Evolutionary conservation across 805 yeast species (phyloP).

Genomic region (Lipomyces yamadae): DNA sequence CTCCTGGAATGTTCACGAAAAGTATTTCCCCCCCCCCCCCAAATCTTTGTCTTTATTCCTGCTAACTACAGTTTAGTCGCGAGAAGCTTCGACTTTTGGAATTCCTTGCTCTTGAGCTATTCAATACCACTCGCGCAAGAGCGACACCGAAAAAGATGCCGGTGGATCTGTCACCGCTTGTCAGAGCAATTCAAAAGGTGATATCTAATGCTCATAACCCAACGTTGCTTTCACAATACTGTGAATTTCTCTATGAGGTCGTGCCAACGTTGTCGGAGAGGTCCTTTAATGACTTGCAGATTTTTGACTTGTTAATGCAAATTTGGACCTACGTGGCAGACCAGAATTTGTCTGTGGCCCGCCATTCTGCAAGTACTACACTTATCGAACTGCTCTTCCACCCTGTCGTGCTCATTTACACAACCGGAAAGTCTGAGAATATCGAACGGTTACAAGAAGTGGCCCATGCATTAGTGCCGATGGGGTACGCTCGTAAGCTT

Average conservation of each 20-base stretch:
- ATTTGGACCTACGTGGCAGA: constrained; percentile 16
- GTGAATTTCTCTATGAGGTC: constrained; percentile 8
- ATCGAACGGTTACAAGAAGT: constrained; percentile 3
- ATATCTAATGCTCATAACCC: constrained; percentile 11
- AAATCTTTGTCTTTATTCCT: not conserved
- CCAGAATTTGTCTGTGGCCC: constrained; percentile 12
- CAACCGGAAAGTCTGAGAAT: not conserved
- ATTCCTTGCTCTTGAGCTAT: constrained; percentile 2
- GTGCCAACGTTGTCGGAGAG: not conserved
- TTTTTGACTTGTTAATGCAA: constrained; percentile 10
- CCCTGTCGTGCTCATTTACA: constrained; percentile 1
- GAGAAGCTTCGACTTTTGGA: not conserved
- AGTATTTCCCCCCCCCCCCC: not conserved
- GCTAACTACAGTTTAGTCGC: constrained; percentile 16
- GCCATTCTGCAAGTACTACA: constrained; percentile 11
- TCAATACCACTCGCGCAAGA: constrained; percentile 1
- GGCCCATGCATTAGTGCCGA: constrained; percentile 40
- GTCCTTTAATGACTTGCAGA: not conserved
- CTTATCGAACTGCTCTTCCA: constrained; percentile 22
- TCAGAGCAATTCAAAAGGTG: constrained; percentile 11
- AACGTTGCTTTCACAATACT: constrained; percentile 14
- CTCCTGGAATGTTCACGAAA: constrained; percentile 18
- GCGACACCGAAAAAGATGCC: not conserved
- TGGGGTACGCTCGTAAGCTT: constrained; percentile 62
- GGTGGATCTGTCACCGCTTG: constrained; percentile 4